These are phyloP conservation scores for Cryptosporidium parvum DNA, from an alignment of 169 alveolate genomes.

Conservation along the genomic window DNA sequence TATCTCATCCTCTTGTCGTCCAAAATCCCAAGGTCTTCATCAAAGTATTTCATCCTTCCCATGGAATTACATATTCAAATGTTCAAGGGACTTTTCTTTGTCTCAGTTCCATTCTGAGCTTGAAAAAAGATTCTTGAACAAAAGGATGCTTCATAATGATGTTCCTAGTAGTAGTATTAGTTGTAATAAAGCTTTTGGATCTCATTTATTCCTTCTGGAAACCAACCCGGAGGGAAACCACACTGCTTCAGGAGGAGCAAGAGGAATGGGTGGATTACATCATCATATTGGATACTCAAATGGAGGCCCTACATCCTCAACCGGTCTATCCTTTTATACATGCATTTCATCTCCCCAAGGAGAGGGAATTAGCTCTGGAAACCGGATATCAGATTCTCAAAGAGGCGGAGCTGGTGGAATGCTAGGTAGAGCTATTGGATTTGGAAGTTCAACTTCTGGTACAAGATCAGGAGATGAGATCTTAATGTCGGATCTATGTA, in stretches of 20 bases:
- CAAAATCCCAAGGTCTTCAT: slow-evolving; percentile 23
- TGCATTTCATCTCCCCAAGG: slow-evolving; percentile 59
- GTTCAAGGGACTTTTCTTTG: slow-evolving; percentile 57
- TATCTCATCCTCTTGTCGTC: slow-evolving; percentile 12
- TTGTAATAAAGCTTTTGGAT: background rate
- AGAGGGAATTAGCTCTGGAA: background rate
- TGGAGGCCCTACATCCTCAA: background rate
- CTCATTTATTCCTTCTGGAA: slow-evolving; percentile 48
- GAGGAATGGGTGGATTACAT: slow-evolving; percentile 29
- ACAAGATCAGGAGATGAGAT: slow-evolving; percentile 16
- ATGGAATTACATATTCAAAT: slow-evolving; percentile 66
- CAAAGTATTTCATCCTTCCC: slow-evolving; percentile 35
- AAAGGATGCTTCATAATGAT: background rate
- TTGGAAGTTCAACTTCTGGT: background rate
- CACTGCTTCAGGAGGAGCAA: background rate
- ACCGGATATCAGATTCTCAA: slow-evolving; percentile 3
- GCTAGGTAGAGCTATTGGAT: background rate
- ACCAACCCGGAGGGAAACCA: background rate
- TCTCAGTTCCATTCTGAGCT: slow-evolving; percentile 36
- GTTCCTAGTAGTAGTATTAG: background rate
- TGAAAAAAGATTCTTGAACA: slow-evolving; percentile 23
- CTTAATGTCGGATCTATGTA: slow-evolving; percentile 48
- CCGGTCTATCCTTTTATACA: slow-evolving; percentile 16
- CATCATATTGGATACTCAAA: background rate
- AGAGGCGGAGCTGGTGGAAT: slow-evolving; percentile 25